phyloP scores from a whole-genome alignment of 2,329 filamentous ascomycete genomes.

The Cordyceps sp. region DNA sequence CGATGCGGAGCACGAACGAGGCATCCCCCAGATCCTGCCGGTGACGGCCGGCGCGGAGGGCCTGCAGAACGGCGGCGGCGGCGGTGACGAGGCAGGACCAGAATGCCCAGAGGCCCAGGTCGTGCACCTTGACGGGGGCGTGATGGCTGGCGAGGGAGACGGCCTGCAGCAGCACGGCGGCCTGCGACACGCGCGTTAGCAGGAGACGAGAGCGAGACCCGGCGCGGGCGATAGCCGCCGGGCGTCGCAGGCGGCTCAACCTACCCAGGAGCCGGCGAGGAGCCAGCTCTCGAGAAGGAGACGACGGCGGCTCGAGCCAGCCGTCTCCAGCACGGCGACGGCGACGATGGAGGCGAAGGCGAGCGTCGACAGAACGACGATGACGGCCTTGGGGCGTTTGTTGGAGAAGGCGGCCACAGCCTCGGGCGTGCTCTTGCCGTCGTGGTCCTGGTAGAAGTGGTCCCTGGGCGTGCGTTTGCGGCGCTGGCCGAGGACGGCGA shows the following conservation, averaged over 20 bases:
- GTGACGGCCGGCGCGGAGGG: constrained; percentile 17
- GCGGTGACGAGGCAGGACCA: constrained; percentile 28
- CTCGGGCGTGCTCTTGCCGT: constrained; percentile 51
- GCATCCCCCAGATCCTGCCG: constrained; percentile 19
- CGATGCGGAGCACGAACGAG: constrained; percentile 25
- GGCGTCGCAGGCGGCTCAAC: constrained; percentile 9
- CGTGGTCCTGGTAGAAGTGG: constrained; percentile 47
- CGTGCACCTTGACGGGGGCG: constrained; percentile 32
- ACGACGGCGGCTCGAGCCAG: constrained; percentile 16
- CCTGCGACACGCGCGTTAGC: constrained; percentile 15
- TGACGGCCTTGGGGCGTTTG: constrained; percentile 34
- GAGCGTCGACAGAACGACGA: constrained; percentile 34
- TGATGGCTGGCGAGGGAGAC: constrained; percentile 29
- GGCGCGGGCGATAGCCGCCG: no score
- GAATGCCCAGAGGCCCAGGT: constrained; percentile 34
- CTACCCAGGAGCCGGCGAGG: constrained; percentile 44
- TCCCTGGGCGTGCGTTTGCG: constrained; percentile 20
- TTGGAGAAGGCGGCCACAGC: constrained; percentile 46
- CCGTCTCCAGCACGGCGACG: constrained; percentile 34
- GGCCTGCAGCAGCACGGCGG: constrained; percentile 34
- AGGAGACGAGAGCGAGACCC: neutral
- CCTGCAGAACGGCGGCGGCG: constrained; percentile 26
- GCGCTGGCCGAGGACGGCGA: constrained; percentile 16
- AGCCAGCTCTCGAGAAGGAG: constrained; percentile 42
- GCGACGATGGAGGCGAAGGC: constrained; percentile 40